Evolutionary conservation across 83 land plant genomes (phyloP).

Genomic region (Isoetes engelmannii): DNA sequence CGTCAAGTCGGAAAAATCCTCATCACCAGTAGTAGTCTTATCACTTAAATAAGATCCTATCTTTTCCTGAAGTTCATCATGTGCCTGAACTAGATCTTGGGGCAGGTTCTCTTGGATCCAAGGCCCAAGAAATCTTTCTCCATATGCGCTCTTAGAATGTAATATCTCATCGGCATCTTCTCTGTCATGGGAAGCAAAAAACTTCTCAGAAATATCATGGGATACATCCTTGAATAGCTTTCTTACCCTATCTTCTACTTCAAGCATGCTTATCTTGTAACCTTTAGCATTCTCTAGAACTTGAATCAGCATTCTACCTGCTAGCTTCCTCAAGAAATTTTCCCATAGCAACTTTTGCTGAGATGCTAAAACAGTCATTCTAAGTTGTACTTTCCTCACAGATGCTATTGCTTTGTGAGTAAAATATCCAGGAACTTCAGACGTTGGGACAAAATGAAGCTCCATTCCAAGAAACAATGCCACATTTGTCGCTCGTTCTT

Average conservation of each 20-base stretch:
- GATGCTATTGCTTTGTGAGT: slow-evolving; percentile 66
- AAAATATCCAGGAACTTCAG: slow-evolving; percentile 43
- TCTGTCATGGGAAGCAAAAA: slow-evolving; percentile 42
- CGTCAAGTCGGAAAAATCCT: too few species aligned
- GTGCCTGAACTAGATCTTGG: slow-evolving; percentile 45
- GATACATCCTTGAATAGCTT: neutral
- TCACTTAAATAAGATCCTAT: slow-evolving; percentile 37
- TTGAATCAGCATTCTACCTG: slow-evolving; percentile 40
- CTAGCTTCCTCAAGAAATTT: slow-evolving; percentile 47
- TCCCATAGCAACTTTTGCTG: slow-evolving; percentile 54
- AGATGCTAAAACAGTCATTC: slow-evolving; percentile 34
- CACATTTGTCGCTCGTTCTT: slow-evolving; percentile 51
- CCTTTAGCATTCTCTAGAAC: slow-evolving; percentile 49
- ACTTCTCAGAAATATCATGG: slow-evolving; percentile 8
- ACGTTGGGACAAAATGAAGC: slow-evolving; percentile 56
- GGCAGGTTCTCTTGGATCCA: slow-evolving; percentile 56
- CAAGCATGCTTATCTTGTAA: slow-evolving; percentile 31
- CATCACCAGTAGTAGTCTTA: too few species aligned
- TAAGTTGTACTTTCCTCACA: slow-evolving; percentile 46
- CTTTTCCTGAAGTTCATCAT: slow-evolving; percentile 56
- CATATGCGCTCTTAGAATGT: slow-evolving; percentile 39
- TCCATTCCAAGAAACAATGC: slow-evolving; percentile 57
- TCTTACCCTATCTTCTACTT: slow-evolving; percentile 39
- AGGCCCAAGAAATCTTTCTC: slow-evolving; percentile 41
- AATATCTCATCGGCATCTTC: slow-evolving; percentile 41